Evolutionary conservation across 768 basidiomycete genomes (phyloP), one percentile per base, ranked within the genome.

Genomic region (Coprinopsis marcescibilis): DNA sequence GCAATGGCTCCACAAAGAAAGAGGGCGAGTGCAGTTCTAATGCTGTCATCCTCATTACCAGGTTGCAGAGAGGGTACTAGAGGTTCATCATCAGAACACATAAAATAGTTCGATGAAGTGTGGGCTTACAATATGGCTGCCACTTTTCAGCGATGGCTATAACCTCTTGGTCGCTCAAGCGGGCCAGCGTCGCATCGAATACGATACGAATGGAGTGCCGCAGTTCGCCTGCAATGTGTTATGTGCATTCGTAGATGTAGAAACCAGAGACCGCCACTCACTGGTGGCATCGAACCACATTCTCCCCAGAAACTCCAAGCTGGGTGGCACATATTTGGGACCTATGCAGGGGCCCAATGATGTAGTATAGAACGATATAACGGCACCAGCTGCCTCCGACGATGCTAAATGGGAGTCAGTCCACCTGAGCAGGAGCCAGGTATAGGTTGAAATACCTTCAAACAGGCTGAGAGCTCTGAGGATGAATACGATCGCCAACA

Each of bases 1-100:
- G 93, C 88, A 46, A 95, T 75, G 52, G 83, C 83, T 0, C 93
- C 93, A 32, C 89, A 82, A 20, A 97, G 67, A 43, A 89, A 83
- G 3, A 97, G 65, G 0, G 91, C 83, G 20, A 84, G 67, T 1
- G 85, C 85, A 0, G 85, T 75, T 7, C 63, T 71, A 1, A 69
- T 61, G 1, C 75, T 73, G 53, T 86, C 78, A 45, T 74, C 78
- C 37, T 84, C 75, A 0, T 73, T 73, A 30, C 78, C 71, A 1
- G 81, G 75, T 55, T 81, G 82, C 34, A 81, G 61, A 42, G 71
- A 75, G 2, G 83, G 83, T 4, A 84, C 83, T 88, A 50, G 2
- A 34, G 25, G 32, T 32, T 12, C 40, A 29, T 8, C 32, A n/a
- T 43, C 11, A 25, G 33, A 45, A 43, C 26, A 27, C 7, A 41